Evolutionary conservation across 2,329 filamentous ascomycete species (phyloP).

Genomic region (Dothidotthia symphoricarpi): DNA sequence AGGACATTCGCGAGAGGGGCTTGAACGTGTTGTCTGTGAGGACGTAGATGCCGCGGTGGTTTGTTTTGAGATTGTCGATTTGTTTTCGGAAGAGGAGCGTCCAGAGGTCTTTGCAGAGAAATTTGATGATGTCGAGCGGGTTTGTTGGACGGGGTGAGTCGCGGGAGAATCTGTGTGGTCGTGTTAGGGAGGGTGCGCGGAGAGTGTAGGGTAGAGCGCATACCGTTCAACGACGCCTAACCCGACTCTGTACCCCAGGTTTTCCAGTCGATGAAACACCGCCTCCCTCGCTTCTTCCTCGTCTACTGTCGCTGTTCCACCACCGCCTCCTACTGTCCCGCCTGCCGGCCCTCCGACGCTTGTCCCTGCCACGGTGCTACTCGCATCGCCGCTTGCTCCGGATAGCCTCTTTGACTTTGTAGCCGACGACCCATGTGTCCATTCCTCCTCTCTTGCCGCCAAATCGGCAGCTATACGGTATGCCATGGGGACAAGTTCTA

Average conservation of each 20-base stretch:
- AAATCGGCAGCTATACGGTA: conserved; percentile 79
- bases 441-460: conserved; percentile 52
- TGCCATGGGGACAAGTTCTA: conserved; percentile 93
- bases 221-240: conserved; percentile 89
- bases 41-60: conserved; percentile 94
- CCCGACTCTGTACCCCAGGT: conserved; percentile 85
- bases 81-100: conserved; percentile 92
- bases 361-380: conserved; percentile 27
- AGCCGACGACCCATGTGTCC: conserved; percentile 15
- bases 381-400: conserved; percentile 23
- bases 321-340: conserved; percentile 18
- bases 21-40: conserved; percentile 90
- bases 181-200: not conserved
- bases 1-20: conserved; percentile 85
- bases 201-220: conserved; percentile 17
- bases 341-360: conserved; percentile 14
- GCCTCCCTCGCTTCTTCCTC: conserved; percentile 83
- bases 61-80: conserved; percentile 97
- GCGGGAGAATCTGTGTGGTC: conserved; percentile 65
- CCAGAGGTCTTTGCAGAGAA: conserved; percentile 98
- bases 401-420: conserved; percentile 18
- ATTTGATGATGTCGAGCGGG: conserved; percentile 94
- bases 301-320: conserved; percentile 49
- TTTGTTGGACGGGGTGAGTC: conserved; percentile 87
- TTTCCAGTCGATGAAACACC: conserved; percentile 80